phyloP scores from a whole-genome alignment of 164 flowering plant genomes.

The Amborella trichopoda region DNA sequence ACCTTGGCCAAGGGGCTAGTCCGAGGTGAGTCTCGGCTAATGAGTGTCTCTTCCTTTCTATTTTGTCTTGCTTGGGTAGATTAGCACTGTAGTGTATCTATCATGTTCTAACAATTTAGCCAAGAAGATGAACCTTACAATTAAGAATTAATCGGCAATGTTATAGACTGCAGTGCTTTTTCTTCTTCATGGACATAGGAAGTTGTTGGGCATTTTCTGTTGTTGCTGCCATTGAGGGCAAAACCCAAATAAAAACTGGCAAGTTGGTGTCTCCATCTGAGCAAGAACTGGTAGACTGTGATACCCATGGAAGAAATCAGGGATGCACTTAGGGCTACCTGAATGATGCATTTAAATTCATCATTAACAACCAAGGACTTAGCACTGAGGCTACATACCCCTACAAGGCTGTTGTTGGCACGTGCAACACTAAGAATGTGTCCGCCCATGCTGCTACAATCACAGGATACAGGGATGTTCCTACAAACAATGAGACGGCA shows the following conservation, averaged over 20 bases:
- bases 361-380: constrained; percentile 12
- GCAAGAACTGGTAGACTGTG: constrained; percentile 21
- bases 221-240: constrained; percentile 21
- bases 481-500: constrained; percentile 11
- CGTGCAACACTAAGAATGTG: constrained; percentile 9
- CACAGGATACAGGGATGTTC: constrained; percentile 13
- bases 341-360: constrained; percentile 17
- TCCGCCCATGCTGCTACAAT: constrained; percentile 7
- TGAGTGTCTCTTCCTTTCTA: no score
- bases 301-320: constrained; percentile 12
- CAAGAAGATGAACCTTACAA: no score
- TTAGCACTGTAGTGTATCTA: no score
- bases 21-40: no score
- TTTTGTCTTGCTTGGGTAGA: no score
- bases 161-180: no score
- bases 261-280: constrained; percentile 13
- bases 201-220: constrained; percentile 22
- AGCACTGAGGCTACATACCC: constrained; percentile 14
- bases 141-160: no score
- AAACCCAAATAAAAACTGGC: constrained; percentile 8
- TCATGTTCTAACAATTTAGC: no score
- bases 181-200: no score
- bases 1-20: no score
- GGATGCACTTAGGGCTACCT: constrained; percentile 17
- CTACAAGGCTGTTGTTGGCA: constrained; percentile 4